Evolutionary conservation across 768 basidiomycete species (phyloP), one percentile per base, ranked within the genome.

Genomic region (Dioszegia hungarica): DNA sequence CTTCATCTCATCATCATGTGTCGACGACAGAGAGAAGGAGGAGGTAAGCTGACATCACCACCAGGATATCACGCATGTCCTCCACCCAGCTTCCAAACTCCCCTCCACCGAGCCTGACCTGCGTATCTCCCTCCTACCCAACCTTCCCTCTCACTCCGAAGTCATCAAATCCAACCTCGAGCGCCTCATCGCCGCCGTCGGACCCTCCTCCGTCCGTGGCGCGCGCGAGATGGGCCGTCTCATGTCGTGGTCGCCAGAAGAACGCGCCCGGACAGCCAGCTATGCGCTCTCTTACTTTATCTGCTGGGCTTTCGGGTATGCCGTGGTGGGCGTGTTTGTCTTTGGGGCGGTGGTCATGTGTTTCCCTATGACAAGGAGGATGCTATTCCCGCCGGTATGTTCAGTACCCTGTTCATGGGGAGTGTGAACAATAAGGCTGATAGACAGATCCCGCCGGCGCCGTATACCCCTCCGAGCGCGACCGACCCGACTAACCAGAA

Each of bases 61-160:
- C 2, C 40, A 78, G 77, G 74, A 79, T 74, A 66, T 78, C 54
- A 74, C 66, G 14, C 78, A 79, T 54, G 74, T 75, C 34, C 73
- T 79, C 12, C 72, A 73, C 9, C 76, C 77, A 0, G 74, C 78
- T 1, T 66, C 67, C 22, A 57, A 64, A 25, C 66, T 76, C 0
- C 77, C 77, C 1, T 49, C 63, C 0, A 64, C 61, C n/a, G 75
- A 79, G 54, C 78, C 77, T 15, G 78, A 79, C 54, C 71, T 79
- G 10, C 78, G 78, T 34, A 68, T 64, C 0, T 73, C 76, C 5
- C 69, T 65, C n/a, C 72, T 78, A 5, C 77, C 78, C 3, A 66
- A 72, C 41, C 66, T 79, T 1, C 77, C 77, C 0, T 78, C 73
- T 45, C 73, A 77, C 61, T 73, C 75, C 1, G 77, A 78, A 38